Conservation (phyloP, 2,329 filamentous ascomycete genomes). For the Diaporthe sp. region DNA sequence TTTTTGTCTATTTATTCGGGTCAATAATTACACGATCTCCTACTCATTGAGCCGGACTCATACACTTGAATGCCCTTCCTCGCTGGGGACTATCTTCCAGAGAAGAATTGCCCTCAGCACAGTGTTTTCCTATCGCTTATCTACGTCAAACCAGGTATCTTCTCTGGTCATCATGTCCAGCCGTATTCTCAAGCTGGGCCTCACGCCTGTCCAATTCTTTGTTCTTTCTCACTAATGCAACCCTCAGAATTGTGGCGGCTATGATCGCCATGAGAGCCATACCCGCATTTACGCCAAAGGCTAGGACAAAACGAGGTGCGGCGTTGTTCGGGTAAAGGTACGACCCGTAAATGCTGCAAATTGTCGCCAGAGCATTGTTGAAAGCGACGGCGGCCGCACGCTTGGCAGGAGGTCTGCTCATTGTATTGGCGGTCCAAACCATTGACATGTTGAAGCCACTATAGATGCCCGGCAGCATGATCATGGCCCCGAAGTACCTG, state of each 20-base stretch:
- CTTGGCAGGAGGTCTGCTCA: conserved; percentile 42
- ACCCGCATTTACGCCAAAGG: conserved; percentile 44
- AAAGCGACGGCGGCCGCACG: conserved; percentile 42
- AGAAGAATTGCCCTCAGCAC: too few relatives aligned
- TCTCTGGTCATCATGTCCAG: conserved; percentile 31
- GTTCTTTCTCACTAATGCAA: conserved; percentile 43
- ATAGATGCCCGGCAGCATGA: conserved; percentile 44
- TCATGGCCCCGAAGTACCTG: conserved; percentile 41
- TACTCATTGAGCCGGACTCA: too few relatives aligned
- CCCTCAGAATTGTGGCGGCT: conserved; percentile 41
- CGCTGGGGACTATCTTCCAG: too few relatives aligned
- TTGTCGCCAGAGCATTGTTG: conserved; percentile 43
- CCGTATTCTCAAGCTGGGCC: conserved; percentile 34
- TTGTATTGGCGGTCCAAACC: conserved; percentile 44
- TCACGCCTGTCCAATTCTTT: conserved; percentile 41
- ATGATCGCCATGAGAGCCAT: conserved; percentile 44
- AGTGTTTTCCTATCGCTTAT: too few relatives aligned
- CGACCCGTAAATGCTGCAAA: conserved; percentile 45
- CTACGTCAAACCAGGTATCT: conserved; percentile 38
- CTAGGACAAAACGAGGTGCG: conserved; percentile 43
- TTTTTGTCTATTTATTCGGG: too few relatives aligned
- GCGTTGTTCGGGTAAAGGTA: conserved; percentile 45
- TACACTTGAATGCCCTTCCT: too few relatives aligned
- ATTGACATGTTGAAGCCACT: conserved; percentile 45
- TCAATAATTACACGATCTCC: too few relatives aligned